Evolutionary conservation across 2,329 filamentous ascomycete species (phyloP).

Genomic region (Pestalotiopsis fici): DNA sequence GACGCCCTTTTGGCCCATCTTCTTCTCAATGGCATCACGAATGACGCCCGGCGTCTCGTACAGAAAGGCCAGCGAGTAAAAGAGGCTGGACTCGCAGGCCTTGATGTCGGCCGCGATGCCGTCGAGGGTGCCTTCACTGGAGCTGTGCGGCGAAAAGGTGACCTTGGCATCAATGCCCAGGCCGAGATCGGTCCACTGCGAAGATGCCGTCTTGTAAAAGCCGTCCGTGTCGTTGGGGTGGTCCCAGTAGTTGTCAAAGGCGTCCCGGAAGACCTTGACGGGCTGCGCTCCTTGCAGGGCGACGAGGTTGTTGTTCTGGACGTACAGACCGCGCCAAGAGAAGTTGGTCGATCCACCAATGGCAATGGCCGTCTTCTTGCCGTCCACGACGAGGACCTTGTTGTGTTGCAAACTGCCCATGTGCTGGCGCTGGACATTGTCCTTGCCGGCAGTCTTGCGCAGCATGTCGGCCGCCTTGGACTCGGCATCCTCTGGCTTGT

Average conservation of each 20-base stretch:
- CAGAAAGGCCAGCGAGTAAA: constrained; percentile 1
- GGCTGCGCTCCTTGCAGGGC: background rate
- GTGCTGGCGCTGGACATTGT: background rate
- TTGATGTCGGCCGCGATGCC: constrained; percentile 1
- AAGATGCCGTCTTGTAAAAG: background rate
- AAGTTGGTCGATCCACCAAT: constrained; percentile 2
- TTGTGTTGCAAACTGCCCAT: constrained; percentile 2
- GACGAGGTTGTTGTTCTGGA: background rate
- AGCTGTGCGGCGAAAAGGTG: constrained; percentile 2
- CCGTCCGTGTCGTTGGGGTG: background rate
- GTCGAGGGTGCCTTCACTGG: background rate
- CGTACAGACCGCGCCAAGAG: constrained; percentile 1
- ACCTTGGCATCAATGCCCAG: background rate
- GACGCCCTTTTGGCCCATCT: background rate
- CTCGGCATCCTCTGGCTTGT: background rate
- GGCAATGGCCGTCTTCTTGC: background rate
- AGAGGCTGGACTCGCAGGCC: background rate
- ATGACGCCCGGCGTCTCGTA: constrained; percentile 1
- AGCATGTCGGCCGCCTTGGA: constrained; percentile 1
- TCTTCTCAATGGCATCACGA: background rate
- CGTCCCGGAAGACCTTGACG: background rate
- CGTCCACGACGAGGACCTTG: background rate
- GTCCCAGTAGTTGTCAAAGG: background rate
- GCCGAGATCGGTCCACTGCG: background rate
- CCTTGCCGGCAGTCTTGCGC: background rate